Evolutionary conservation across 306 rosid species (phyloP).

Genomic region (Biancaea sappan): DNA sequence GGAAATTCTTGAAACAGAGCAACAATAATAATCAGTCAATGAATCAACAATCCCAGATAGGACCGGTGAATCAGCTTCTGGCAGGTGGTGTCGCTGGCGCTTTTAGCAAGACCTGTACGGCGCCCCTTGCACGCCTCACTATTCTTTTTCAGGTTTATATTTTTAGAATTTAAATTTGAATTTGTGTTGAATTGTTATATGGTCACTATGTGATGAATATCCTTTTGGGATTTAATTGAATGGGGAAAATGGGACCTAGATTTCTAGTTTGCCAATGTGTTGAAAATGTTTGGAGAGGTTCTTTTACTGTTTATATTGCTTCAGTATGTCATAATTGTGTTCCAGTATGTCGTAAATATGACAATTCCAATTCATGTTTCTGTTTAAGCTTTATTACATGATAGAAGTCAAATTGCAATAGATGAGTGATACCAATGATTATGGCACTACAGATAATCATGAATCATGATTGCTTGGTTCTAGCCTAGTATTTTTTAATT

Average conservation of each 20-base stretch:
- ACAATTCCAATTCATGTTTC: neutral
- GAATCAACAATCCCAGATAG: constrained; percentile 50
- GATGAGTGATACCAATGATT: neutral
- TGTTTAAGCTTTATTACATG: neutral
- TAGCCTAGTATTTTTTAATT: constrained; percentile 4
- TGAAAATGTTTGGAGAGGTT: neutral
- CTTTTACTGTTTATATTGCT: neutral
- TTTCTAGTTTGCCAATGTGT: neutral
- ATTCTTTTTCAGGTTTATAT: constrained; percentile 66
- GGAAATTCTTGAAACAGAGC: constrained; percentile 43
- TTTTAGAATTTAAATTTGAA: neutral
- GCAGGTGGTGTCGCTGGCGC: constrained; percentile 75
- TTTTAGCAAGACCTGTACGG: constrained; percentile 74
- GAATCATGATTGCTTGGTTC: constrained; percentile 12
- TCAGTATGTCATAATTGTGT: neutral
- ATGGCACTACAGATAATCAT: neutral
- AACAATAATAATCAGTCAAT: constrained; percentile 37
- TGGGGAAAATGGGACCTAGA: neutral
- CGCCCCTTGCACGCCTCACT: constrained; percentile 73
- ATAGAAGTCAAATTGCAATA: neutral
- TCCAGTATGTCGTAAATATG: neutral
- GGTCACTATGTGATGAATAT: neutral
- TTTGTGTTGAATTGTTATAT: neutral
- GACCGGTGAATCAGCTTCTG: constrained; percentile 55
- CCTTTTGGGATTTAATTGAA: neutral